Percentiles rank a stretch among this genome's conserved stretches.
These are phyloP conservation scores for Jatropha curcas DNA, from an alignment of 345 rosid species.

Conservation along the genomic window DNA sequence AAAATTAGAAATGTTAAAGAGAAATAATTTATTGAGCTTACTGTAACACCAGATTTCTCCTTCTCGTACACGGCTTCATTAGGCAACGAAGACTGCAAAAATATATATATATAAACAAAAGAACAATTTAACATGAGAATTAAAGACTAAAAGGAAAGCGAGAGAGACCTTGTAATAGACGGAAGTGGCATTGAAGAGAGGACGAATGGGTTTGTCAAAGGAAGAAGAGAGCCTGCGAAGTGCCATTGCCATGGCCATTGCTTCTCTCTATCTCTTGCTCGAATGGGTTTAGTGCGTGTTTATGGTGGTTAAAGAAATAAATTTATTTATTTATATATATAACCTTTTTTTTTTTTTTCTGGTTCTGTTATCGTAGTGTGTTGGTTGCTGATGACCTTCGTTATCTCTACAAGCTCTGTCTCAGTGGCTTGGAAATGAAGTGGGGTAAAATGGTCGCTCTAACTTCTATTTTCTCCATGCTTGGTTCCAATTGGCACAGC, in stretches of 20 bases:
- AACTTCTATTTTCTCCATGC: too few species aligned
- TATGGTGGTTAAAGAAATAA: background rate
- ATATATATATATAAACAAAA: background rate
- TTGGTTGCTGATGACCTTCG: background rate
- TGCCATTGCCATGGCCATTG: slow-evolving; percentile 76
- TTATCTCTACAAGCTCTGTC: background rate
- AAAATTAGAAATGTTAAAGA: background rate
- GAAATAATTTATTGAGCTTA: slow-evolving; percentile 24
- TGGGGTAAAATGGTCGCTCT: too few species aligned
- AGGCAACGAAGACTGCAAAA: slow-evolving; percentile 81
- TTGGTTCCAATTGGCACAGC: too few species aligned
- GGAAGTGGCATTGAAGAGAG: slow-evolving; percentile 64
- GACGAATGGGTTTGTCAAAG: slow-evolving; percentile 70
- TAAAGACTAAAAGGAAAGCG: background rate
- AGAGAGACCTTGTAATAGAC: slow-evolving; percentile 60
- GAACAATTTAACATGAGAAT: background rate
- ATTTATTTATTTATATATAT: too few species aligned
- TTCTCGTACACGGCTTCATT: slow-evolving; percentile 89
- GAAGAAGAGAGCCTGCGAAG: slow-evolving; percentile 93
- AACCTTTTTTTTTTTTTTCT: background rate
- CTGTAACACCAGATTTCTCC: slow-evolving; percentile 69
- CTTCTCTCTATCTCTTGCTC: background rate
- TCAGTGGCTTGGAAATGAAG: background rate
- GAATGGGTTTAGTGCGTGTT: slow-evolving; percentile 2
- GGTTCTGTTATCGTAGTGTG: background rate